phyloP scores from a whole-genome alignment of 164 flowering plant species.

The Annona squamosa region DNA sequence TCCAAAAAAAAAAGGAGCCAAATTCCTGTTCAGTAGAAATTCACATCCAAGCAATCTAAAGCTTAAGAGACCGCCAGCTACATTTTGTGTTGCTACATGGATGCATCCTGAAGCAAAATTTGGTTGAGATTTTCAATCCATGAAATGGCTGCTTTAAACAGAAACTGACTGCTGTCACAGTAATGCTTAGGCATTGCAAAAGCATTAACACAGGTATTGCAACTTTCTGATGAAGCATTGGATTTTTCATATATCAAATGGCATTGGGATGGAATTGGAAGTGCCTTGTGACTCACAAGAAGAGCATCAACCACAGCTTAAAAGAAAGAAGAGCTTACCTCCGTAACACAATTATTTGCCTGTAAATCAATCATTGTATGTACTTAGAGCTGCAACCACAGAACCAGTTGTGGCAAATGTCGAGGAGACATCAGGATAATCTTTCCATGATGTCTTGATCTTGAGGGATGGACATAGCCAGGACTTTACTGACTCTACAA shows the following conservation, averaged over 20 bases:
- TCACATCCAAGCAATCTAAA: too few relatives aligned
- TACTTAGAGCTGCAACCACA: constrained; percentile 78
- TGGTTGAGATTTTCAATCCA: too few relatives aligned
- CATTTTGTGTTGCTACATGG: too few relatives aligned
- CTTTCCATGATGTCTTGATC: constrained; percentile 71
- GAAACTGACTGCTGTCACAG: too few relatives aligned
- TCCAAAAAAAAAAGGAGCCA: too few relatives aligned
- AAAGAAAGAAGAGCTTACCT: background rate
- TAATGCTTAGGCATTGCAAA: background rate
- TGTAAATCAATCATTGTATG: constrained; percentile 31
- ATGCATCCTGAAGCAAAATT: too few relatives aligned
- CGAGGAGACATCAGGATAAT: constrained; percentile 70
- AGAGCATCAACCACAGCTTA: constrained; percentile 5
- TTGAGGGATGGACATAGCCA: constrained; percentile 84
- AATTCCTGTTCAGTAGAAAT: too few relatives aligned
- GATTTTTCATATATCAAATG: background rate
- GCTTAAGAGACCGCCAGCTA: too few relatives aligned
- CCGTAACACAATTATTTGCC: background rate
- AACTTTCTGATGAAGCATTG: background rate
- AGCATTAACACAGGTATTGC: too few relatives aligned
- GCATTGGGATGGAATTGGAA: background rate
- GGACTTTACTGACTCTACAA: constrained; percentile 54
- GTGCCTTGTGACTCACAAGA: background rate
- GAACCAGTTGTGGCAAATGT: constrained; percentile 68
- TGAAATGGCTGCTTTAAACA: too few relatives aligned